Evolutionary conservation across 108 stramenopile genomes (phyloP).

Genomic region (Nitzschia sp.): DNA sequence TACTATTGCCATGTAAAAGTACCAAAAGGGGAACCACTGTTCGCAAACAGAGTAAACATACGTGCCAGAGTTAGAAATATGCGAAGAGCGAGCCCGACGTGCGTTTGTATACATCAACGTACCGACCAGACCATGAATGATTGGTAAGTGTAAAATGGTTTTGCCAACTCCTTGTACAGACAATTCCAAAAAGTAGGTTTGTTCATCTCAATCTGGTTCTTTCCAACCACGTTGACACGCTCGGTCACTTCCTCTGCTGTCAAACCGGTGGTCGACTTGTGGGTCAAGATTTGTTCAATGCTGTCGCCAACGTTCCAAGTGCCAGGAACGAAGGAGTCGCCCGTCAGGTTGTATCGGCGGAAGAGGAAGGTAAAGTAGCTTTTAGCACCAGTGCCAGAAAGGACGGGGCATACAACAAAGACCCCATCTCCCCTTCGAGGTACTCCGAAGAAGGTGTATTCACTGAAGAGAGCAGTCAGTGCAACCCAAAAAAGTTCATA

Average conservation of each 20-base stretch:
- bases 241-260: background rate
- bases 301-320: background rate
- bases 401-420: background rate
- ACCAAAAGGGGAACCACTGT: slow-evolving; percentile 46
- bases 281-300: slow-evolving; percentile 36
- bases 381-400: background rate
- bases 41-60: background rate
- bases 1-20: slow-evolving; percentile 64
- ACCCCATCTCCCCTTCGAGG: background rate
- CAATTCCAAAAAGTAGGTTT: slow-evolving; percentile 38
- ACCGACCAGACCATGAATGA: slow-evolving; percentile 60
- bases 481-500: background rate
- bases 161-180: slow-evolving; percentile 49
- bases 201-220: slow-evolving; percentile 1
- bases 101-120: background rate
- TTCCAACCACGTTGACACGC: background rate
- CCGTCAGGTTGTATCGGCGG: slow-evolving; percentile 33
- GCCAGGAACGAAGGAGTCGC: slow-evolving; percentile 10
- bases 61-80: background rate
- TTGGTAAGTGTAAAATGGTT: slow-evolving; percentile 68
- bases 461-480: background rate
- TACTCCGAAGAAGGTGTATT: background rate
- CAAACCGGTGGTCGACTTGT: slow-evolving; percentile 10
- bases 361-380: slow-evolving; percentile 26
- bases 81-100: background rate